These are phyloP conservation scores for Annulohypoxylon truncatum DNA, from an alignment of 2,329 filamentous ascomycete genomes.

Conservation along the genomic window DNA sequence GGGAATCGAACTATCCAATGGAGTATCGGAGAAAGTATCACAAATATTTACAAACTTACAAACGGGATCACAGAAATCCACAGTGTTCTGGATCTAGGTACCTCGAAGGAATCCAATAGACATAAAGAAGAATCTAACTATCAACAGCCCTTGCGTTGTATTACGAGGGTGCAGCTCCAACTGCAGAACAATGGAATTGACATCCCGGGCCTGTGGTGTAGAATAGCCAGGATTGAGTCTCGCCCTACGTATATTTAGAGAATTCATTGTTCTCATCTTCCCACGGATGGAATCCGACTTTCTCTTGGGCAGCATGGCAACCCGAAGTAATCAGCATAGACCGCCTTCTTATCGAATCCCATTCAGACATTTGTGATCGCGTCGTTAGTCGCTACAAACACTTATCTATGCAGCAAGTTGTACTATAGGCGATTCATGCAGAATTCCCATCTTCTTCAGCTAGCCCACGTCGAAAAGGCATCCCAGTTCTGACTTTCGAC, in stretches of 20 bases:
- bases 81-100: no score
- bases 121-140: no score
- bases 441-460: not conserved
- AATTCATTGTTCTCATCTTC: not conserved
- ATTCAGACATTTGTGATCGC: not conserved
- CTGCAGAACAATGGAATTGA: no score
- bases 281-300: not conserved
- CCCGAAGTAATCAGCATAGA: not conserved
- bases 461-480: not conserved
- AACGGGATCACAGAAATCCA: no score
- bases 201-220: no score
- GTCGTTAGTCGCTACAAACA: not conserved
- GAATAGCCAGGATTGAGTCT: no score
- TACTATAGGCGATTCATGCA: not conserved
- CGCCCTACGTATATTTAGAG: not conserved
- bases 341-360: not conserved
- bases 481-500: not conserved
- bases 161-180: no score
- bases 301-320: not conserved
- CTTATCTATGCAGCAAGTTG: not conserved
- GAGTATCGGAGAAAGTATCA: no score
- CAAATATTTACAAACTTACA: no score
- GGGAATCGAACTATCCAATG: no score
- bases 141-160: no score
- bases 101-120: no score